Percentiles rank a stretch among this genome's conserved stretches.
Conservation (phyloP, 352 stramenopile species). For the Phytophthora lateralis region DNA sequence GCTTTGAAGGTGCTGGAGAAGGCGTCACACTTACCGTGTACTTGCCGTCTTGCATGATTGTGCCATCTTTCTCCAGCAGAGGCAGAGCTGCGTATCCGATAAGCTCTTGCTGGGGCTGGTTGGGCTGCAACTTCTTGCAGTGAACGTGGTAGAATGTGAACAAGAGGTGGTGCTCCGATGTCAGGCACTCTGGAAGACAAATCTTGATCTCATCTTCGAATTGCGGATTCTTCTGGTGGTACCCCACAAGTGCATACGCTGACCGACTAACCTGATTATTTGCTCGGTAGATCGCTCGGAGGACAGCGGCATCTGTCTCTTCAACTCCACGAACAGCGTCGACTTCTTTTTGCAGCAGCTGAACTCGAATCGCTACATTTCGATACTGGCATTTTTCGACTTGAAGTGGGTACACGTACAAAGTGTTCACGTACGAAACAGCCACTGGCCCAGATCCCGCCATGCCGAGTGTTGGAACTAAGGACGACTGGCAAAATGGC, state of each 20-base stretch:
- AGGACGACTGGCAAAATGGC: constrained; percentile 55
- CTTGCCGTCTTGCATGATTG: constrained; percentile 52
- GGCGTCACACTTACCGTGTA: constrained; percentile 48
- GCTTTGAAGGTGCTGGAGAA: constrained; percentile 26
- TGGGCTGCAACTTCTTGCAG: constrained; percentile 73
- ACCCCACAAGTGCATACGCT: constrained; percentile 63
- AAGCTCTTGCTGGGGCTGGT: constrained; percentile 70
- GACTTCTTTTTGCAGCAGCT: constrained; percentile 60
- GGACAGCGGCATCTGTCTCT: constrained; percentile 36
- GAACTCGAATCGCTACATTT: constrained; percentile 70
- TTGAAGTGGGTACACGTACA: constrained; percentile 74
- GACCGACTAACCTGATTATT: constrained; percentile 35
- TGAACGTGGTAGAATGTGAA: constrained; percentile 86
- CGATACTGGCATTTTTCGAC: constrained; percentile 72
- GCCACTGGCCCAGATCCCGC: constrained; percentile 59
- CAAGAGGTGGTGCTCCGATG: constrained; percentile 55
- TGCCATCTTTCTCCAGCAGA: constrained; percentile 52
- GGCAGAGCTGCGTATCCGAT: constrained; percentile 60
- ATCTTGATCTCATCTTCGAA: constrained; percentile 84
- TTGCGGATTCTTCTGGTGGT: constrained; percentile 78
- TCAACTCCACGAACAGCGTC: constrained; percentile 50
- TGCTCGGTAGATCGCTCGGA: constrained; percentile 44
- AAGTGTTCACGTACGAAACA: constrained; percentile 54
- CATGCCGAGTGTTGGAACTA: constrained; percentile 42
- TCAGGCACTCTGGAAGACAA: constrained; percentile 58